Evolutionary conservation across 306 rosid species (phyloP).

Genomic region (Hippophae rhamnoides): DNA sequence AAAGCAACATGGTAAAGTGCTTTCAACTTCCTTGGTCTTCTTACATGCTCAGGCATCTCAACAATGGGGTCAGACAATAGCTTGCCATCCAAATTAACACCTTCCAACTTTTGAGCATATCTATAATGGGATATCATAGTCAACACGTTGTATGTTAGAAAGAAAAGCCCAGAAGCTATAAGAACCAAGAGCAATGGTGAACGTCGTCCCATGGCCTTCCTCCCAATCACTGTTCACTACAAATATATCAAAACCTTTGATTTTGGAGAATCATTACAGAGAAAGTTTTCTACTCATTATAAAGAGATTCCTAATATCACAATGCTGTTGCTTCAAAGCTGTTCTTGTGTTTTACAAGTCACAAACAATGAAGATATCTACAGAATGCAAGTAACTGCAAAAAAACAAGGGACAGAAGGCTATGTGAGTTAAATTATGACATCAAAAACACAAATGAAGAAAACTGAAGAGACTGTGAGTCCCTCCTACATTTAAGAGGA

Average conservation of each 20-base stretch:
- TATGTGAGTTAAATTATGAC: no score
- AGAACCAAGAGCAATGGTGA: constrained; percentile 57
- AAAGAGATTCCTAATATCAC: background rate
- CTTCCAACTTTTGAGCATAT: constrained; percentile 32
- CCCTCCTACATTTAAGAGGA: no score
- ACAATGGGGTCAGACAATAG: constrained; percentile 52
- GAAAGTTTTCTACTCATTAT: constrained; percentile 19
- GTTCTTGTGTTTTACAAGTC: no score
- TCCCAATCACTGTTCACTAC: constrained; percentile 24
- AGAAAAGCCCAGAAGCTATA: constrained; percentile 68
- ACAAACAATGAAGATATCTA: no score
- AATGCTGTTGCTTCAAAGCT: no score
- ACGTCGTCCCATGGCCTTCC: constrained; percentile 56
- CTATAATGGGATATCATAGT: constrained; percentile 48
- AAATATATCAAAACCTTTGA: constrained; percentile 26
- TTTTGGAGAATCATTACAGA: constrained; percentile 23
- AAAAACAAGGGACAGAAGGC: no score
- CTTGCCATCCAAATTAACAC: constrained; percentile 15
- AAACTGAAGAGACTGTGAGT: no score
- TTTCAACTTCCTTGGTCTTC: constrained; percentile 37
- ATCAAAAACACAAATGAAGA: no score
- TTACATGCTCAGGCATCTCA: constrained; percentile 63
- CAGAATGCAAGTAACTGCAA: no score
- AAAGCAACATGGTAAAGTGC: constrained; percentile 73
- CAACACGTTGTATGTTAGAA: constrained; percentile 65